phyloP scores from a whole-genome alignment of 73 alveolate species.

The Paraurostyla sp. region DNA sequence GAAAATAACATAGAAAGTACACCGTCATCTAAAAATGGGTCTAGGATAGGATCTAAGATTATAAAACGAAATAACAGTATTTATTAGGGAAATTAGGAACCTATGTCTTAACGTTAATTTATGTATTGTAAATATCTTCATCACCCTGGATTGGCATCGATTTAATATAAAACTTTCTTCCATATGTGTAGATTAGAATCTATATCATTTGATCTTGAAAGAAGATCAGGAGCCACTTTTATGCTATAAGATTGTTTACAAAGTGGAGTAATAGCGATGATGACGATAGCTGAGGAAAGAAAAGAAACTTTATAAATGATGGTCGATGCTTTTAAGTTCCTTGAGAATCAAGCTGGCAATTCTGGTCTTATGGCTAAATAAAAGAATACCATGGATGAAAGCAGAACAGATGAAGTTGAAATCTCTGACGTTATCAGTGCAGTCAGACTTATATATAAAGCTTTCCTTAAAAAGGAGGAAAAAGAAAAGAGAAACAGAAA shows the following conservation, averaged over 20 bases:
- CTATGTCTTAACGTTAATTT: constrained; percentile 22
- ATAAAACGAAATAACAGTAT: not conserved
- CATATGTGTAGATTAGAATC: constrained; percentile 93
- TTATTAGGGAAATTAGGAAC: not conserved
- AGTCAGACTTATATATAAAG: constrained; percentile 66
- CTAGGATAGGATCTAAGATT: constrained; percentile 16
- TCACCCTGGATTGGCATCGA: constrained; percentile 88
- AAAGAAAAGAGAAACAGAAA: constrained; percentile 31
- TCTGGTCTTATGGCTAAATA: constrained; percentile 47
- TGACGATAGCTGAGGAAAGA: constrained; percentile 82
- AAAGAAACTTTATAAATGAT: constrained; percentile 56
- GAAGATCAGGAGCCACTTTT: constrained; percentile 85
- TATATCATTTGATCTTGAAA: constrained; percentile 90
- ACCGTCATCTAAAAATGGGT: constrained; percentile 5
- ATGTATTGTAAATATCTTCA: constrained; percentile 84
- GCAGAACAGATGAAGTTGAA: constrained; percentile 74
- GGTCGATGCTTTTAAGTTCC: constrained; percentile 76
- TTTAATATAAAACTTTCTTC: constrained; percentile 90
- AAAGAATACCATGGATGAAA: constrained; percentile 61
- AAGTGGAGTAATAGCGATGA: constrained; percentile 87
- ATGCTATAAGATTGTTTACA: constrained; percentile 87
- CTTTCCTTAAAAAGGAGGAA: constrained; percentile 62
- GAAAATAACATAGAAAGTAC: constrained; percentile 47
- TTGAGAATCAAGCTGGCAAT: constrained; percentile 73
- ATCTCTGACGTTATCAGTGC: constrained; percentile 69